Conservation (phyloP, 1,284 basidiomycete genomes). For the Cryptococcus deneoformans region DNA sequence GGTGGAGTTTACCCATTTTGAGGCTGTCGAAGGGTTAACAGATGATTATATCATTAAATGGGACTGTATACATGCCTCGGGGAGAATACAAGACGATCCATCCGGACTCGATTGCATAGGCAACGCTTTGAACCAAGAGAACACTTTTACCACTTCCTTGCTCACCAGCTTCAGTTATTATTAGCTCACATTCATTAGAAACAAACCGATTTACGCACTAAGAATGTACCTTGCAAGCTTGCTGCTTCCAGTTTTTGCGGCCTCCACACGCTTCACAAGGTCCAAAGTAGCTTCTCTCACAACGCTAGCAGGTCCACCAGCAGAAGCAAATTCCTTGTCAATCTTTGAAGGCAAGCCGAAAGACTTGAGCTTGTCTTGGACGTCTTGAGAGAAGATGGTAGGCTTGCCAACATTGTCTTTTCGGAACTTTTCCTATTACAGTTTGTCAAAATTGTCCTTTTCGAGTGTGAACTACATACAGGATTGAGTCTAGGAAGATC, state of each 20-base stretch:
- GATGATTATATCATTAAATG: neutral
- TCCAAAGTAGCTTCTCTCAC: slow-evolving; percentile 43
- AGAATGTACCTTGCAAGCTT: slow-evolving; percentile 23
- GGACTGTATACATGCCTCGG: slow-evolving; percentile 56
- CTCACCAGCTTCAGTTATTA: slow-evolving; percentile 59
- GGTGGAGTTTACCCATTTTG: slow-evolving; percentile 74
- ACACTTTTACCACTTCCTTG: slow-evolving; percentile 81
- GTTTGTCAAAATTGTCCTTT: neutral
- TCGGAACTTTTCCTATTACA: slow-evolving; percentile 23
- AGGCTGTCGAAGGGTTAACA: slow-evolving; percentile 50
- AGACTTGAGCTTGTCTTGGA: slow-evolving; percentile 28
- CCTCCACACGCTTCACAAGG: slow-evolving; percentile 29
- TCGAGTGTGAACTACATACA: slow-evolving; percentile 16
- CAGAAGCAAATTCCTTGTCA: slow-evolving; percentile 22
- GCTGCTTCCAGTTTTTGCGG: slow-evolving; percentile 15
- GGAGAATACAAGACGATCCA: slow-evolving; percentile 93
- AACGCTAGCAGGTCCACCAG: slow-evolving; percentile 38
- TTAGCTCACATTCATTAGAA: neutral
- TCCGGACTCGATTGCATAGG: slow-evolving; percentile 65
- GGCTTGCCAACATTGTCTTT: slow-evolving; percentile 32
- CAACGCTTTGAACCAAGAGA: slow-evolving; percentile 73
- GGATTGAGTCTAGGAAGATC: slow-evolving; percentile 32
- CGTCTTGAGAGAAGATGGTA: slow-evolving; percentile 27
- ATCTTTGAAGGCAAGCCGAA: slow-evolving; percentile 41
- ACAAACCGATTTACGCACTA: slow-evolving; percentile 16